Percentiles rank a stretch among this genome's conserved stretches.
These are phyloP conservation scores for Cadophora gregata DNA, from an alignment of 2,329 filamentous ascomycete species.

Conservation along the genomic window DNA sequence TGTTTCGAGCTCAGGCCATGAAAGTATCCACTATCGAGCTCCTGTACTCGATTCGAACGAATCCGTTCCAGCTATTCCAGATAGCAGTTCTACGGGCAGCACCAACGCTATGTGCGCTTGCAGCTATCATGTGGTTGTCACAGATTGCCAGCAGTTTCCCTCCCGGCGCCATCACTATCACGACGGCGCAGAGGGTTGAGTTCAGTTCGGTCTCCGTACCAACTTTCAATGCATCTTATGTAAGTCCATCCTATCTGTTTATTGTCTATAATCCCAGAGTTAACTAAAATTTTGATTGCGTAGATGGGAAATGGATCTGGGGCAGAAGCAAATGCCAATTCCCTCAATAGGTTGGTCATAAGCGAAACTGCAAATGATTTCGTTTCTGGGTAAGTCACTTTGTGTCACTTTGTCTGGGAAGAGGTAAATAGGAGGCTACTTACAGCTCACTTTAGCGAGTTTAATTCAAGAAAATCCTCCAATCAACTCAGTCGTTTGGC, in stretches of 20 bases:
- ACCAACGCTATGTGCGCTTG: conserved; percentile 31
- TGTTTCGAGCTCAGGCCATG: conserved; percentile 34
- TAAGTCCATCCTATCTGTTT: conserved; percentile 16
- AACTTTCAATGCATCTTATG: conserved; percentile 37
- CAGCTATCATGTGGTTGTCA: conserved; percentile 29
- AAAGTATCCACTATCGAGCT: conserved; percentile 38
- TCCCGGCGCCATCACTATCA: conserved; percentile 36
- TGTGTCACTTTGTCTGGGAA: neutral
- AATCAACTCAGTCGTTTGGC: conserved; percentile 29
- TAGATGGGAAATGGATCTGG: conserved; percentile 38
- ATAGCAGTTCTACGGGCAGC: conserved; percentile 26
- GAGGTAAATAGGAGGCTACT: neutral
- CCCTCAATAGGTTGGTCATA: conserved; percentile 25
- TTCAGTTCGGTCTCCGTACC: conserved; percentile 23
- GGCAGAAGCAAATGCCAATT: conserved; percentile 25
- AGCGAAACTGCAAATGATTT: conserved; percentile 22
- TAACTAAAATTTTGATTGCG: neutral
- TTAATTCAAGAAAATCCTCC: conserved; percentile 18
- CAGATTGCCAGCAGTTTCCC: conserved; percentile 34
- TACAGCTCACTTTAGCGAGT: neutral
- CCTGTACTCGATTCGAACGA: conserved; percentile 33
- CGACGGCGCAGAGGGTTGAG: conserved; percentile 10
- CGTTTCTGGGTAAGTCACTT: conserved; percentile 19
- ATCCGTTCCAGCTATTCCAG: conserved; percentile 29
- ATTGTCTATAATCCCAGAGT: neutral